Conservation (phyloP, 257 asterid species). For the Capsicum chinense region DNA sequence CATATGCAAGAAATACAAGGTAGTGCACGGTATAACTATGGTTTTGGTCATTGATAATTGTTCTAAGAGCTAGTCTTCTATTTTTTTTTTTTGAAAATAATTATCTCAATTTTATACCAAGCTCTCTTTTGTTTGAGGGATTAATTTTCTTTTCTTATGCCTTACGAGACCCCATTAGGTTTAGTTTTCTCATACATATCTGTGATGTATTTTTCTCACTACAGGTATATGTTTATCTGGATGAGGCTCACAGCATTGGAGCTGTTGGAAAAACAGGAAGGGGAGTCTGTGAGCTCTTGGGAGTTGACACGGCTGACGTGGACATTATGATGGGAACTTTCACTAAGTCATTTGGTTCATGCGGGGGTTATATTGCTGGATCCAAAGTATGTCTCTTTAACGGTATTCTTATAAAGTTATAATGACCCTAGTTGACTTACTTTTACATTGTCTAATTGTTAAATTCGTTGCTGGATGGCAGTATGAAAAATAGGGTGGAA, state of each 20-base stretch:
- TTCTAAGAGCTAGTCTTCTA: neutral
- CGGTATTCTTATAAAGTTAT: neutral
- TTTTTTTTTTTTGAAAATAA: neutral
- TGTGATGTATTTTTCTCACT: constrained; percentile 30
- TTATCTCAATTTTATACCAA: constrained; percentile 9
- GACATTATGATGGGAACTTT: constrained; percentile 99
- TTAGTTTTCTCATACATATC: constrained; percentile 21
- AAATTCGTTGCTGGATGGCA: neutral
- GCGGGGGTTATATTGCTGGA: constrained; percentile 99
- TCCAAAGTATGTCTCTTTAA: constrained; percentile 65
- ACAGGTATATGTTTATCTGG: constrained; percentile 89
- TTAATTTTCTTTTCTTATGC: constrained; percentile 12
- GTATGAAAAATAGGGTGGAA: constrained; percentile 23
- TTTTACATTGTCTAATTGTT: neutral
- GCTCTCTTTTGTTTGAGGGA: neutral
- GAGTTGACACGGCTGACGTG: constrained; percentile 94
- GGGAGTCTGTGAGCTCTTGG: constrained; percentile 97
- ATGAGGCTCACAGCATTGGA: constrained; percentile 99
- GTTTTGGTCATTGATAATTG: neutral
- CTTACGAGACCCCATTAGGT: neutral
- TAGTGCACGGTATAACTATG: constrained; percentile 30
- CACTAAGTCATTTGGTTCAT: constrained; percentile 98
- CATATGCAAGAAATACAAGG: constrained; percentile 98
- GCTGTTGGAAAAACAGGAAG: constrained; percentile 97
- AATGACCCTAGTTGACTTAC: neutral